Percentiles rank a stretch among this genome's conserved stretches.
phyloP scores from a whole-genome alignment of 352 stramenopile species.

The Peronospora belbahrii region DNA sequence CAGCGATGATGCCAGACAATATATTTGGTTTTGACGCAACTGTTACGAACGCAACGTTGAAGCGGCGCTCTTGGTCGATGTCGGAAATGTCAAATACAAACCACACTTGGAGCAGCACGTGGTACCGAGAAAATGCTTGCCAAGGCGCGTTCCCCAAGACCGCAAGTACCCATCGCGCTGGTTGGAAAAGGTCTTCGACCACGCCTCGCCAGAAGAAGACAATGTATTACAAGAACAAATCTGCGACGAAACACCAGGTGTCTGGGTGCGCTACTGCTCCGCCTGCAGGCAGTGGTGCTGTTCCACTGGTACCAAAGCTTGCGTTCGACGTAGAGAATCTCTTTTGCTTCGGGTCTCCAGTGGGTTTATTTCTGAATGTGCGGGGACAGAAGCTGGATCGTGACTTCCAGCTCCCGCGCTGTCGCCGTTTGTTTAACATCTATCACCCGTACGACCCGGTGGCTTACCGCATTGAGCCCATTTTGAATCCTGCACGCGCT shows the following conservation, averaged over 20 bases:
- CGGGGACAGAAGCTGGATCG: slow-evolving; percentile 71
- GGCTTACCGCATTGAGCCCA: slow-evolving; percentile 92
- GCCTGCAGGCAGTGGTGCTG: slow-evolving; percentile 1
- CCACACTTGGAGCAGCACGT: slow-evolving; percentile 11
- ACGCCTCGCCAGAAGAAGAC: slow-evolving; percentile 19
- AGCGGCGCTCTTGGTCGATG: slow-evolving; percentile 36
- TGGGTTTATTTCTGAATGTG: slow-evolving; percentile 90
- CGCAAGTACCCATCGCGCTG: slow-evolving; percentile 3
- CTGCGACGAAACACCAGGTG: slow-evolving; percentile 13
- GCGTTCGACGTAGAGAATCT: slow-evolving; percentile 77
- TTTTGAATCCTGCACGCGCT: slow-evolving; percentile 73
- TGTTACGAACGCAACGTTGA: slow-evolving; percentile 20
- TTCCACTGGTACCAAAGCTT: slow-evolving; percentile 47
- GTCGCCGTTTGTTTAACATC: slow-evolving; percentile 89
- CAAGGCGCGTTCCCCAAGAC: slow-evolving; percentile 3
- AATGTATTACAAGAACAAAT: slow-evolving; percentile 11
- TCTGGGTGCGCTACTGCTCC: slow-evolving; percentile 7
- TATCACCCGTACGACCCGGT: slow-evolving; percentile 93
- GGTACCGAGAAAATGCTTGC: neutral
- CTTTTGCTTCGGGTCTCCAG: slow-evolving; percentile 87
- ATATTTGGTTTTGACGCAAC: slow-evolving; percentile 29
- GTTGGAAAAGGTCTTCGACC: slow-evolving; percentile 5
- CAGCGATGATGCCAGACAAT: slow-evolving; percentile 7
- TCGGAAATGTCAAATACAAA: slow-evolving; percentile 27
- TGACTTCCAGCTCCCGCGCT: slow-evolving; percentile 73